Evolutionary conservation across 306 rosid species (phyloP).

Genomic region (Citrullus amarus): DNA sequence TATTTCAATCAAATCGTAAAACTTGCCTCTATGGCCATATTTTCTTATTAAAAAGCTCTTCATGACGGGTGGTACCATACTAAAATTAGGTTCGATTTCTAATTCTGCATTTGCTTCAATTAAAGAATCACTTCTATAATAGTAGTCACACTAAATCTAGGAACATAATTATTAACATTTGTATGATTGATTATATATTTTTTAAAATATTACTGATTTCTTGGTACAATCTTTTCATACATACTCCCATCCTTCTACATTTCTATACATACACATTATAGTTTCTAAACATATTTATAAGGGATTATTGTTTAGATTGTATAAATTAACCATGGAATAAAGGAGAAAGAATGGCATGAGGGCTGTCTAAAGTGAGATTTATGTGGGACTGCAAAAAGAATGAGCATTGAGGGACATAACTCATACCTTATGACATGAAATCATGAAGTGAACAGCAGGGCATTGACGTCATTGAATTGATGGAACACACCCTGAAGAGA

Average conservation of each 20-base stretch:
- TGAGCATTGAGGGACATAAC: background rate
- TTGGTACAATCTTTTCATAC: background rate
- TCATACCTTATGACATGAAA: background rate
- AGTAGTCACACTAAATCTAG: background rate
- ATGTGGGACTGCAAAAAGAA: background rate
- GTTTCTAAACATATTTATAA: background rate
- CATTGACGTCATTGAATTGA: background rate
- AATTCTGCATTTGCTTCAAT: background rate
- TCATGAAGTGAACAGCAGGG: background rate
- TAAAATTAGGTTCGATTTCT: background rate
- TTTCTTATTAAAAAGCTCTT: background rate
- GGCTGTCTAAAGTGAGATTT: background rate
- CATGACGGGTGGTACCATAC: background rate
- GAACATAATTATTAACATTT: background rate
- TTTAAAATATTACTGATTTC: background rate
- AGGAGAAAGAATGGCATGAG: background rate
- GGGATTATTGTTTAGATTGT: background rate
- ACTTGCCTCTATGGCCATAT: background rate
- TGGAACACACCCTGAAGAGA: background rate
- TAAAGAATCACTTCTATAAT: background rate
- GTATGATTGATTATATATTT: background rate
- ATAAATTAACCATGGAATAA: background rate
- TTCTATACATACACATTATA: background rate
- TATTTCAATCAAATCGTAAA: background rate
- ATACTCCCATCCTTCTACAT: background rate